Evolutionary conservation across 371 early-diverging fungal species (phyloP).

Genomic region (Neoconidiobolus thromboides): DNA sequence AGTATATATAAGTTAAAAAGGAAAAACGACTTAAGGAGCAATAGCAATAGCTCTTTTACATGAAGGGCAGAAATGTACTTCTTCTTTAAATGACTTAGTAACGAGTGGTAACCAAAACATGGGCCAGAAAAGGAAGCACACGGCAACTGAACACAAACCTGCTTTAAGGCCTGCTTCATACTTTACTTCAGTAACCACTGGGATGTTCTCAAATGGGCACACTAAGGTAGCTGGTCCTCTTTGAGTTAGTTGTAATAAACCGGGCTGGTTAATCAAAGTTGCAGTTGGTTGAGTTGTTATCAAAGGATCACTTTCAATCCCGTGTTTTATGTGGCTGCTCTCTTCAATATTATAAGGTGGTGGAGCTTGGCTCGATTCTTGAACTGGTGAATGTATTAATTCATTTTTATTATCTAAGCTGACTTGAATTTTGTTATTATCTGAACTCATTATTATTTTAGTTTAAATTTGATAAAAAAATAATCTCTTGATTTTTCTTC

Average conservation of each 20-base stretch:
- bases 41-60: not conserved
- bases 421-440: too few species aligned
- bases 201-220: constrained; percentile 1
- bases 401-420: too few species aligned
- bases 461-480: too few species aligned
- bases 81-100: not conserved
- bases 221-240: not conserved
- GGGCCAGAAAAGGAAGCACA: constrained; percentile 5
- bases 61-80: not conserved
- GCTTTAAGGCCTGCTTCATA: constrained; percentile 1
- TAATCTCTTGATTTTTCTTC: too few species aligned
- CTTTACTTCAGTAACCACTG: not conserved
- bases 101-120: constrained; percentile 6
- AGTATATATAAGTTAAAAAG: too few species aligned
- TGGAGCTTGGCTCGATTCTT: too few species aligned
- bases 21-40: not conserved
- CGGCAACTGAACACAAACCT: not conserved
- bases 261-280: not conserved
- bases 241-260: not conserved
- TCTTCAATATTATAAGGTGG: too few species aligned
- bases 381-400: too few species aligned
- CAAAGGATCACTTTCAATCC: too few species aligned
- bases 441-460: too few species aligned
- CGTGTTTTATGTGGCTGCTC: too few species aligned
- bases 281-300: not conserved